phyloP scores from a whole-genome alignment of 768 basidiomycete species.

The Ramaria rubella region DNA sequence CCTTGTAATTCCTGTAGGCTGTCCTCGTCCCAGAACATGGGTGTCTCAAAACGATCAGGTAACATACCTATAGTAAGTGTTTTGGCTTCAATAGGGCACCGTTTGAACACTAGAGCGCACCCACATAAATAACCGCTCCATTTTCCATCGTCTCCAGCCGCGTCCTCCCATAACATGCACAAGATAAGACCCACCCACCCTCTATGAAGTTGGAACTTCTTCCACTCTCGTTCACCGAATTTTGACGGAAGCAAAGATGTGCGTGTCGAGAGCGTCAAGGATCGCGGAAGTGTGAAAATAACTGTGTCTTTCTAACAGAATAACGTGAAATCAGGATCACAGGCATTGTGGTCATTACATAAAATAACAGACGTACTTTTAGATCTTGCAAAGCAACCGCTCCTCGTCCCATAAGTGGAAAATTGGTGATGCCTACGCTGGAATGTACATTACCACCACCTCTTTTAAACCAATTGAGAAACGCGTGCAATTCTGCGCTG shows the following conservation, averaged over 20 bases:
- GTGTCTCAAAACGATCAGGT: slow-evolving; percentile 72
- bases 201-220: slow-evolving; percentile 44
- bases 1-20: slow-evolving; percentile 74
- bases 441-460: slow-evolving; percentile 47
- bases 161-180: slow-evolving; percentile 93
- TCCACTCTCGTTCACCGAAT: slow-evolving; percentile 65
- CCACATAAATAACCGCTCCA: slow-evolving; percentile 72
- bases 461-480: slow-evolving; percentile 54
- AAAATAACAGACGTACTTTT: no score
- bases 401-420: slow-evolving; percentile 60
- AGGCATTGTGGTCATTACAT: slow-evolving; percentile 14
- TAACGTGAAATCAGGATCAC: not conserved
- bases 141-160: slow-evolving; percentile 50
- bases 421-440: slow-evolving; percentile 33
- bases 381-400: slow-evolving; percentile 70
- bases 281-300: slow-evolving; percentile 77
- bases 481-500: slow-evolving; percentile 15
- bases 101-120: slow-evolving; percentile 16
- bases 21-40: slow-evolving; percentile 85
- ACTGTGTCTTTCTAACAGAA: slow-evolving; percentile 56
- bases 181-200: slow-evolving; percentile 89
- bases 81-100: no score
- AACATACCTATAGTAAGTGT: no score
- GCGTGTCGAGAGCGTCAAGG: slow-evolving; percentile 68
- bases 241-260: slow-evolving; percentile 60